Percentiles rank a stretch among this genome's conserved stretches.
These are phyloP conservation scores for Bipolaris sorokiniana DNA, from an alignment of 2,329 filamentous ascomycete genomes.

Conservation along the genomic window DNA sequence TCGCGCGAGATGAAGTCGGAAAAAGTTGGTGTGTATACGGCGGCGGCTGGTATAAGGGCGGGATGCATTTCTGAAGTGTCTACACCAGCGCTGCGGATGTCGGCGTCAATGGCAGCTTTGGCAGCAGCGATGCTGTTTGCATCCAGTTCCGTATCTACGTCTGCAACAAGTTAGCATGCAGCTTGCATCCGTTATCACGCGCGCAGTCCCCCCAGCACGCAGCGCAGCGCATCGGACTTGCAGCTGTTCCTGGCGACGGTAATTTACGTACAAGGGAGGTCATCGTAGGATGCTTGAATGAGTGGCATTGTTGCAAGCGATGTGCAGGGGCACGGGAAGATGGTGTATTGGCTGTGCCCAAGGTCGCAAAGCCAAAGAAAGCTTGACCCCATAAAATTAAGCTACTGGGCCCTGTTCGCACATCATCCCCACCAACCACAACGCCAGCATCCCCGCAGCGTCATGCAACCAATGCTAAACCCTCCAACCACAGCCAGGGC, in stretches of 20 bases:
- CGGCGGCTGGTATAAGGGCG: constrained; percentile 58
- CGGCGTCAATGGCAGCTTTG: constrained; percentile 70
- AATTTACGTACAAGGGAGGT: constrained; percentile 72
- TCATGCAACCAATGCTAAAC: constrained; percentile 13
- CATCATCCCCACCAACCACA: constrained; percentile 19
- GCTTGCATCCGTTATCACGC: constrained; percentile 3
- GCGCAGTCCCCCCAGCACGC: constrained; percentile 3
- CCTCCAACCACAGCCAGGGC: background rate
- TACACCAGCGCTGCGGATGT: constrained; percentile 54
- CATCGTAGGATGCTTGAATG: constrained; percentile 74
- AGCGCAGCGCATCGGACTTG: constrained; percentile 59
- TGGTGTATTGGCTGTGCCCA: constrained; percentile 14
- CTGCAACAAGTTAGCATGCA: constrained; percentile 55
- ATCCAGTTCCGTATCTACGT: constrained; percentile 79
- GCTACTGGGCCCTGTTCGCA: constrained; percentile 10
- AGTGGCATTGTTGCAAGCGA: constrained; percentile 63
- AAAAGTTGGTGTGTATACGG: constrained; percentile 62
- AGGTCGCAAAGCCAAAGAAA: constrained; percentile 15
- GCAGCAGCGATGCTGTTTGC: constrained; percentile 68
- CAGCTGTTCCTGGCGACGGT: constrained; percentile 54
- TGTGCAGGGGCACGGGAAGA: constrained; percentile 21
- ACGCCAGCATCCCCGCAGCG: constrained; percentile 15
- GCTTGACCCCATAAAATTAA: constrained; percentile 20
- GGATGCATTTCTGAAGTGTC: constrained; percentile 61
- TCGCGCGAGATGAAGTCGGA: constrained; percentile 71